phyloP scores from a whole-genome alignment of 208 protist genomes.

The Paratrypanosoma confusum region DNA sequence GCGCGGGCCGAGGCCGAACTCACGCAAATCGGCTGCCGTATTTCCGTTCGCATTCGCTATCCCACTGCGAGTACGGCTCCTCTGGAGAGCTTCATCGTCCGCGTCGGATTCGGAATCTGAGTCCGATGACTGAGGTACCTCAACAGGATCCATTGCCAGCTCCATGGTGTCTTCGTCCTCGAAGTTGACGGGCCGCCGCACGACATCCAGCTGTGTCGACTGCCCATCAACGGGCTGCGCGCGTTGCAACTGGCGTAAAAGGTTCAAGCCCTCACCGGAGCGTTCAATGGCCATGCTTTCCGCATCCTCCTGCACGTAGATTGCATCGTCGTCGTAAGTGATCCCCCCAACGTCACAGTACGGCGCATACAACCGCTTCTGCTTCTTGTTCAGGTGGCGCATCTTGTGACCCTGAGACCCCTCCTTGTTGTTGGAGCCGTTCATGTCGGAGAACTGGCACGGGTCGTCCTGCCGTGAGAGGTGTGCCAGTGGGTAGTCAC shows the following conservation, averaged over 20 bases:
- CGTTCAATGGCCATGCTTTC: conserved; percentile 70
- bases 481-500: conserved; percentile 91
- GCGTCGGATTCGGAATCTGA: conserved; percentile 37
- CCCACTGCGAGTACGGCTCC: not conserved
- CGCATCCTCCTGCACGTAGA: conserved; percentile 92
- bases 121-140: conserved; percentile 6
- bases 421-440: conserved; percentile 7
- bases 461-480: conserved; percentile 93
- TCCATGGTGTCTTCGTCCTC: conserved; percentile 75
- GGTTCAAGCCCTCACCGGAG: conserved; percentile 66
- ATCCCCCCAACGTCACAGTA: conserved; percentile 97
- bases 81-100: conserved; percentile 14
- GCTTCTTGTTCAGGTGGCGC: conserved; percentile 88
- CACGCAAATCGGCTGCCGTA: conserved; percentile 5
- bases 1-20: conserved; percentile 16
- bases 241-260: conserved; percentile 70
- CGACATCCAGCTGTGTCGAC: conserved; percentile 31
- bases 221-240: conserved; percentile 61
- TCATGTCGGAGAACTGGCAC: conserved; percentile 70
- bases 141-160: conserved; percentile 52
- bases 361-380: conserved; percentile 96
- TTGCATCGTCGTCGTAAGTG: conserved; percentile 97
- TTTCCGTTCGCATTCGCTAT: conserved; percentile 7
- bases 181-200: conserved; percentile 69
- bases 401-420: conserved; percentile 68